These are phyloP conservation scores for Musa acuminata DNA, from an alignment of 176 grass and related monocot genomes.

Conservation along the genomic window DNA sequence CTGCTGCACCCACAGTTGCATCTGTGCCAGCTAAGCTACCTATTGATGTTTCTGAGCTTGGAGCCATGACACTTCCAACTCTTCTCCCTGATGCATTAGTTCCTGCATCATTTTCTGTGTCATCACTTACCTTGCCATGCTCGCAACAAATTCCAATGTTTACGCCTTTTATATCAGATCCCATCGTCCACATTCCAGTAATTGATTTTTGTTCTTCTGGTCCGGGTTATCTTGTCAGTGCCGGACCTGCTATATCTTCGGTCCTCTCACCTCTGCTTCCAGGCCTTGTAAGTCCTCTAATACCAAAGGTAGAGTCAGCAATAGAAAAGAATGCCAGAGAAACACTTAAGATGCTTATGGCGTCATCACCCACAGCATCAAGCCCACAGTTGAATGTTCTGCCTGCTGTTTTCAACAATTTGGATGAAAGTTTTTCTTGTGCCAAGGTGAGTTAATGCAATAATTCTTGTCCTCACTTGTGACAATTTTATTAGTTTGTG, in stretches of 20 bases:
- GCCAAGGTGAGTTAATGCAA: slow-evolving; percentile 29
- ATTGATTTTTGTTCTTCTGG: slow-evolving; percentile 84
- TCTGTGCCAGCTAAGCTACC: slow-evolving; percentile 31
- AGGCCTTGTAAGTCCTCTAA: slow-evolving; percentile 48
- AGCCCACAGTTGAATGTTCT: slow-evolving; percentile 44
- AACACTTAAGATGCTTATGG: slow-evolving; percentile 77
- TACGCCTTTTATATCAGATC: slow-evolving; percentile 82
- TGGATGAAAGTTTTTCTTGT: slow-evolving; percentile 28
- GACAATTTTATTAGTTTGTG: neutral
- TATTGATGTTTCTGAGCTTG: slow-evolving; percentile 32
- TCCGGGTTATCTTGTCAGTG: slow-evolving; percentile 77
- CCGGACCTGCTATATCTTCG: slow-evolving; percentile 65
- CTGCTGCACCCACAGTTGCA: slow-evolving; percentile 28
- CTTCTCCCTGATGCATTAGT: slow-evolving; percentile 55
- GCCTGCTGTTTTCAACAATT: slow-evolving; percentile 28
- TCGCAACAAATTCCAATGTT: slow-evolving; percentile 64
- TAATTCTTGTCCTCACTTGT: neutral
- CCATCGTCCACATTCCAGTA: slow-evolving; percentile 88
- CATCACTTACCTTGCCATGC: slow-evolving; percentile 47
- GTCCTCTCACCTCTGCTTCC: slow-evolving; percentile 46
- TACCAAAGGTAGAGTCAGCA: slow-evolving; percentile 51
- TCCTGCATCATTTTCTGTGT: slow-evolving; percentile 47
- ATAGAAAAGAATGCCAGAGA: slow-evolving; percentile 83
- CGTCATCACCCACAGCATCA: slow-evolving; percentile 37
- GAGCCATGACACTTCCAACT: slow-evolving; percentile 39